These are phyloP conservation scores for Nevesoporus exiguus DNA, from an alignment of 768 basidiomycete genomes.

Conservation along the genomic window DNA sequence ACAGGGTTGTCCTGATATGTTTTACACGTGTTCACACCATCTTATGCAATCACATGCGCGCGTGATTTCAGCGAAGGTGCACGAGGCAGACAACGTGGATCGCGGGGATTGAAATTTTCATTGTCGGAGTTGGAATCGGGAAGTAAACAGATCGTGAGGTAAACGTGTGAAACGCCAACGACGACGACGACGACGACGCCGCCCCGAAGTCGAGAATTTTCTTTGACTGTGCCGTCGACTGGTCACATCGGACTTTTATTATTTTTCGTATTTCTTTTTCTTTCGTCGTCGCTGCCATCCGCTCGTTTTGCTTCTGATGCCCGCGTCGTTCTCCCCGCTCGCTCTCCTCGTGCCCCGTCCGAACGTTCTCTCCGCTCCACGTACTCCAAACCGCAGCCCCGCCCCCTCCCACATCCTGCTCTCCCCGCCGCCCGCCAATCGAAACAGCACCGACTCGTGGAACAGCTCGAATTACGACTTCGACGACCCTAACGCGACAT, in stretches of 20 bases:
- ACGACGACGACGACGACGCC: constrained; percentile 25
- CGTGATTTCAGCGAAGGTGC: constrained; percentile 26
- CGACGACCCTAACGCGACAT: constrained; percentile 63
- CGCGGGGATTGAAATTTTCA: constrained; percentile 13
- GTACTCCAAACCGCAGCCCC: constrained; percentile 60
- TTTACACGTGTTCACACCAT: constrained; percentile 17
- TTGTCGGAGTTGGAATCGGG: constrained; percentile 18
- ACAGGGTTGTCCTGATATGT: background rate
- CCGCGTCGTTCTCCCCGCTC: constrained; percentile 50
- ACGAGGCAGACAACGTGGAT: constrained; percentile 22
- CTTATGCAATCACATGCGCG: constrained; percentile 11
- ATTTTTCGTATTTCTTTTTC: constrained; percentile 6
- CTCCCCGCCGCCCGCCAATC: constrained; percentile 34
- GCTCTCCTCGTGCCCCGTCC: constrained; percentile 63
- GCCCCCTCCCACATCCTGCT: constrained; percentile 52
- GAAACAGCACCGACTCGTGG: constrained; percentile 83
- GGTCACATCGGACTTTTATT: constrained; percentile 18
- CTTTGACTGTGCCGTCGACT: constrained; percentile 10
- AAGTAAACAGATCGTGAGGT: constrained; percentile 23
- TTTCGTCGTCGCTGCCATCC: constrained; percentile 41
- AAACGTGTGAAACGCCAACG: constrained; percentile 23
- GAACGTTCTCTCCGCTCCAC: constrained; percentile 39
- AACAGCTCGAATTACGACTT: constrained; percentile 70
- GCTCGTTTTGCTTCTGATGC: constrained; percentile 41
- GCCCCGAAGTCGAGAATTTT: constrained; percentile 19